Percentiles rank a stretch among this genome's conserved stretches.
phyloP scores from a whole-genome alignment of 2,329 filamentous ascomycete species.

The Fusarium coffeatum region DNA sequence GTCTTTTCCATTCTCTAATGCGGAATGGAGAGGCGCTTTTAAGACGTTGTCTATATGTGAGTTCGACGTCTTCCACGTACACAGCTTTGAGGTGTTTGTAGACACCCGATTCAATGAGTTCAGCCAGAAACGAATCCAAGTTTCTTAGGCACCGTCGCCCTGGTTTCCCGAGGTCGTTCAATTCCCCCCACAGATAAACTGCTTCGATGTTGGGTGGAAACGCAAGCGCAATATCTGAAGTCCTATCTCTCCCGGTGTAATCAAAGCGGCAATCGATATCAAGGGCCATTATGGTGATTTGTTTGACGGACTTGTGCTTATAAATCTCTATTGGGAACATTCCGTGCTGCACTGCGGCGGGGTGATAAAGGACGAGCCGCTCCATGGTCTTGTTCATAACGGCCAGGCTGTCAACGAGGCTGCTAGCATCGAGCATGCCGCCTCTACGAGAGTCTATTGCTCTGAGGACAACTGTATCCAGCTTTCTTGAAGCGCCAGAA shows the following conservation, averaged over 20 bases:
- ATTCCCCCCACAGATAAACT: conserved; percentile 18
- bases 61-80: conserved; percentile 25
- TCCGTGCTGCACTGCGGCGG: rapidly evolving
- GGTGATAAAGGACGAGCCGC: background rate
- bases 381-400: rapidly evolving
- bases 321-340: rapidly evolving
- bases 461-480: conserved; percentile 11
- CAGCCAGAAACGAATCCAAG: conserved; percentile 10
- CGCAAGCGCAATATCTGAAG: rapidly evolving
- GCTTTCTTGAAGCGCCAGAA: rapidly evolving
- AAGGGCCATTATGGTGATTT: background rate
- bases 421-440: background rate
- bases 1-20: background rate
- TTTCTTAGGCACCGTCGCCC: background rate
- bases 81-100: conserved; percentile 16
- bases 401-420: background rate
- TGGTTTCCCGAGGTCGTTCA: background rate
- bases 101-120: conserved; percentile 1
- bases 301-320: background rate
- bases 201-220: conserved; percentile 16
- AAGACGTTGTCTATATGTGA: too few species aligned
- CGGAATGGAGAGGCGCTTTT: rapidly evolving
- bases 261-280: background rate
- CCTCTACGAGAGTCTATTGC: rapidly evolving
- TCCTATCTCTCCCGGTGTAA: rapidly evolving